Evolutionary conservation across 2,329 filamentous ascomycete genomes (phyloP).

Genomic region (Coleophoma crateriformis): DNA sequence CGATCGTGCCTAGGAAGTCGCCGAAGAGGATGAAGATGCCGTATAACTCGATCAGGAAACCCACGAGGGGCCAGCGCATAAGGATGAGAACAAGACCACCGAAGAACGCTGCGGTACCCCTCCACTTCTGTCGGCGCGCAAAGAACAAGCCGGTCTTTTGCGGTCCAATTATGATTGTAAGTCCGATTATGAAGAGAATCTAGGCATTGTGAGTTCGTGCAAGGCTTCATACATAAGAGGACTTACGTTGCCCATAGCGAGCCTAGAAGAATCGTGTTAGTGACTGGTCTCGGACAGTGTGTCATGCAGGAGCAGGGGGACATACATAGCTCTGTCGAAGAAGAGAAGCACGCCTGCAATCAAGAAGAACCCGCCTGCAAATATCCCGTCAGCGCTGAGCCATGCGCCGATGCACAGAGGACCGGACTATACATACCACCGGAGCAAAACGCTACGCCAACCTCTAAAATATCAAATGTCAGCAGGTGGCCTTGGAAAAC

Average conservation of each 20-base stretch:
- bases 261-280: slow-evolving; percentile 42
- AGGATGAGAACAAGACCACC: slow-evolving; percentile 80
- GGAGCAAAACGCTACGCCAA: slow-evolving; percentile 96
- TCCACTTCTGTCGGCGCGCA: slow-evolving; percentile 84
- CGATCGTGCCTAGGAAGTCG: slow-evolving; percentile 91
- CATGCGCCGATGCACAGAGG: slow-evolving; percentile 9
- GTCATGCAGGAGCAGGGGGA: slow-evolving; percentile 14
- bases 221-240: slow-evolving; percentile 1
- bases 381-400: slow-evolving; percentile 7
- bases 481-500: not conserved
- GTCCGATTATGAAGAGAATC: slow-evolving; percentile 96
- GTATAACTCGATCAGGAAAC: slow-evolving; percentile 87
- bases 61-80: slow-evolving; percentile 83
- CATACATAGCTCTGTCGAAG: slow-evolving; percentile 93
- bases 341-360: slow-evolving; percentile 93
- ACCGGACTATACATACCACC: slow-evolving; percentile 64
- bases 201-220: slow-evolving; percentile 29
- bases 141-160: slow-evolving; percentile 93
- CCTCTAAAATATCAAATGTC: slow-evolving; percentile 51
- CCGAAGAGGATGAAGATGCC: slow-evolving; percentile 92
- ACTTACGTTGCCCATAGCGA: slow-evolving; percentile 83
- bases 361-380: slow-evolving; percentile 84
- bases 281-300: not conserved
- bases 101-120: slow-evolving; percentile 85
- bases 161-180: slow-evolving; percentile 91